These are phyloP conservation scores for Boletus speciosus DNA, from an alignment of 768 basidiomycete species.

Conservation along the genomic window DNA sequence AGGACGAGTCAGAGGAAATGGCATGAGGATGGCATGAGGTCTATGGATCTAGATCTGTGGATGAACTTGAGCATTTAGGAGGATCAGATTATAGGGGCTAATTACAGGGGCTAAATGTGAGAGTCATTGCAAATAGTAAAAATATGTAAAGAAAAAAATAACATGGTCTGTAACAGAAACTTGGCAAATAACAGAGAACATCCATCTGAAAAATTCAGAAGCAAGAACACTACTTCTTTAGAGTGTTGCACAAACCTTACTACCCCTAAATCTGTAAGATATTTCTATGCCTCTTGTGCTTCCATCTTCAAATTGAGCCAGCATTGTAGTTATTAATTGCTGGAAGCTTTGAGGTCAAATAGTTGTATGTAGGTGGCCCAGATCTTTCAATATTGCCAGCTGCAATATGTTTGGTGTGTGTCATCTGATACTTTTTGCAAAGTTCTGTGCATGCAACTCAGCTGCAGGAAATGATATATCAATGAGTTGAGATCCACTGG, in stretches of 20 bases:
- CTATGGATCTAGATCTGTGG: too few relatives aligned
- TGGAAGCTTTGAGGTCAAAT: neutral
- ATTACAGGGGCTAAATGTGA: too few relatives aligned
- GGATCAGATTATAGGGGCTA: too few relatives aligned
- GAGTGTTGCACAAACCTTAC: neutral
- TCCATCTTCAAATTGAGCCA: neutral
- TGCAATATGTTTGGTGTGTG: neutral
- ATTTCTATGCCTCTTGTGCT: neutral
- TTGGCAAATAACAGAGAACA: neutral
- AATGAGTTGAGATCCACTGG: neutral
- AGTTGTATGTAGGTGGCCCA: constrained; percentile 4
- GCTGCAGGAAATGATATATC: too few relatives aligned
- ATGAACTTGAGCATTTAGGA: too few relatives aligned
- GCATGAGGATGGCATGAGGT: too few relatives aligned
- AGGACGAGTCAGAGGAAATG: too few relatives aligned
- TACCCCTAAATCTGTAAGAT: constrained; percentile 1
- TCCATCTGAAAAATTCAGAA: neutral
- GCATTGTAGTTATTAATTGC: neutral
- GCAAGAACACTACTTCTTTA: neutral
- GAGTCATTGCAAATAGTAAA: too few relatives aligned
- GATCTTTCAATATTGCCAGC: constrained; percentile 6
- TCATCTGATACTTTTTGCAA: neutral
- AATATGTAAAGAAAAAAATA: too few relatives aligned
- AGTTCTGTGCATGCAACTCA: neutral
- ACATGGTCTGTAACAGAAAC: neutral